phyloP scores from a whole-genome alignment of 2,329 filamentous ascomycete species.

The Aspergillus piperis region DNA sequence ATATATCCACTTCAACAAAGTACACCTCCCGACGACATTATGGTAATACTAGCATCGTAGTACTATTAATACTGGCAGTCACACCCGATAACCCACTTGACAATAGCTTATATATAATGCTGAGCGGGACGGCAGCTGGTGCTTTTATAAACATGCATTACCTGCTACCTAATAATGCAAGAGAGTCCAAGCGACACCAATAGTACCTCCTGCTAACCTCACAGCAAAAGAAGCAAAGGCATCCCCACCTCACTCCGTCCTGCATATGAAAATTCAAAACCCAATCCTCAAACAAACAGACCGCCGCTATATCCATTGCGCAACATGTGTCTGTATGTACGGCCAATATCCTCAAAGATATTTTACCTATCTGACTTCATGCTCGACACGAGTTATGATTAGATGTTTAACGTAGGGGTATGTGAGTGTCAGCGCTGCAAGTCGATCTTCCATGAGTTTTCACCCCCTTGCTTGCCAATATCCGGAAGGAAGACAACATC shows the following conservation, averaged over 20 bases:
- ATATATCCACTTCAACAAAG: too few relatives aligned
- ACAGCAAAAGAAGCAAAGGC: not conserved
- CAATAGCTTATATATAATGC: too few relatives aligned
- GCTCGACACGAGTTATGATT: too few relatives aligned
- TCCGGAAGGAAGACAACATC: constrained; percentile 52
- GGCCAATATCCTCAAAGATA: too few relatives aligned
- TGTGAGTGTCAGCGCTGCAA: not conserved
- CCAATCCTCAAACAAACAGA: not conserved
- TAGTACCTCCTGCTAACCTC: not conserved
- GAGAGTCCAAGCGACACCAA: not conserved
- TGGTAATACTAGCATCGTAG: too few relatives aligned
- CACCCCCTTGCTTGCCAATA: constrained; percentile 51
- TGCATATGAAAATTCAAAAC: not conserved
- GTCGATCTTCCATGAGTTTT: constrained; percentile 52
- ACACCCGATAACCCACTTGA: too few relatives aligned
- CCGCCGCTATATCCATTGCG: not conserved
- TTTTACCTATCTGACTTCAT: too few relatives aligned
- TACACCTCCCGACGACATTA: too few relatives aligned
- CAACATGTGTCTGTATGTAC: not conserved
- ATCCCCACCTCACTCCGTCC: not conserved
- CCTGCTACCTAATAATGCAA: not conserved
- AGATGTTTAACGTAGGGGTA: not conserved
- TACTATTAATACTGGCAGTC: too few relatives aligned
- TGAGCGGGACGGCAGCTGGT: too few relatives aligned
- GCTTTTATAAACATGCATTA: not conserved